These are phyloP conservation scores for Plasmodium adleri DNA, from an alignment of 169 alveolate genomes.

Conservation along the genomic window DNA sequence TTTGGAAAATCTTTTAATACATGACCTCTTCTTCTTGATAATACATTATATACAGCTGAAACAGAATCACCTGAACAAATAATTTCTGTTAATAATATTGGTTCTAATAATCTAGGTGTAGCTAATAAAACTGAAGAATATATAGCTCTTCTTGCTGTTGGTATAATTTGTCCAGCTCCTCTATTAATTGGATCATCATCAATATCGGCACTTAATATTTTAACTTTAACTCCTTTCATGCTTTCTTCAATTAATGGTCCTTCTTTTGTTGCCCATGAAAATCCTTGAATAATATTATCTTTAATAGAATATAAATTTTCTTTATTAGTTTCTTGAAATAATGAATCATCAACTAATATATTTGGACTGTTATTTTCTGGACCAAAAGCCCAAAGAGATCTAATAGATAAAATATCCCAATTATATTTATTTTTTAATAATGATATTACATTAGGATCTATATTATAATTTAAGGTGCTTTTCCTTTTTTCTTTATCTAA, in stretches of 20 bases:
- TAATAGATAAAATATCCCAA: constrained; percentile 97
- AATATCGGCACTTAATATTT: constrained; percentile 90
- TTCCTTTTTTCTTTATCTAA: constrained; percentile 62
- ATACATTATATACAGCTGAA: constrained; percentile 94
- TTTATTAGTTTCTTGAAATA: constrained; percentile 94
- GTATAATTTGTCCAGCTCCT: constrained; percentile 99
- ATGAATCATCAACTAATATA: constrained; percentile 96
- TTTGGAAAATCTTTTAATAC: constrained; percentile 93
- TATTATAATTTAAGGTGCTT: constrained; percentile 59
- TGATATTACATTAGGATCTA: constrained; percentile 77
- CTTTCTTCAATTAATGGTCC: constrained; percentile 99
- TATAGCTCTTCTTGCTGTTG: constrained; percentile 97
- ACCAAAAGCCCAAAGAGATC: constrained; percentile 99
- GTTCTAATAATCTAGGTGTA: constrained; percentile 99
- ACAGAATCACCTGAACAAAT: constrained; percentile 98
- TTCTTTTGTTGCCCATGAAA: constrained; percentile 99
- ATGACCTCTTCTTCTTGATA: constrained; percentile 93
- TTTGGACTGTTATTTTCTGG: constrained; percentile 95
- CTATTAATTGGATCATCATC: constrained; percentile 93
- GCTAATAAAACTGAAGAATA: constrained; percentile 98
- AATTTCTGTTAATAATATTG: constrained; percentile 95
- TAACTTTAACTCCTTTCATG: constrained; percentile 92
- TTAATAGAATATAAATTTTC: constrained; percentile 85
- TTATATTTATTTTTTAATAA: constrained; percentile 89
- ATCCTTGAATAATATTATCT: constrained; percentile 95